Evolutionary conservation across 306 rosid genomes (phyloP), one percentile per base, ranked within the genome.

Genomic region (Castanopsis chinensis): DNA sequence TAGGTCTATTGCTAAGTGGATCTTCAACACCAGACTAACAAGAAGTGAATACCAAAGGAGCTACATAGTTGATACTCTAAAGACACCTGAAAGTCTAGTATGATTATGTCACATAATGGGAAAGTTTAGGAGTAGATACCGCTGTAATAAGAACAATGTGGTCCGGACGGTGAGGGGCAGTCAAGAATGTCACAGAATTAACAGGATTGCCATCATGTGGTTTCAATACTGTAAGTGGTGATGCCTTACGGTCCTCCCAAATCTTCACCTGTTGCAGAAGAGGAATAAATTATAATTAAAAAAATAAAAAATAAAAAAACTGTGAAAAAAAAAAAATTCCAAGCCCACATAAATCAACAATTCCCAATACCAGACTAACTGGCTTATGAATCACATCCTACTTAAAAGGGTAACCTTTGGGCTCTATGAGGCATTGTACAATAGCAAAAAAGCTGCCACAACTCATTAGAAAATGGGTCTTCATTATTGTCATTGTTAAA

Each of bases 171-270:
- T 91, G 88, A 71, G 92, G 89, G 69, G 95, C 91, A 74, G 92
- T 85, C 84, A 91, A 84, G 82, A 91, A 91, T 33, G 92, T 91
- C 85, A 84, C 92, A 27, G 92, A 91, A 87, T 84, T 82, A 69
- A 91, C 92, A 61, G 95, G 91, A 70, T 71, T 83, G 52, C 95
- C 91, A 84, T 87, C 91, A 75, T 91, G 90, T 13, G 92, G 95
- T 79, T 86, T 87, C 70, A 91, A 28, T 69, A 91, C 88, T 71
- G 95, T 88, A 73, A 89, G 88, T 17, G 91, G 92, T 3, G 79
- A 54, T 69, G 86, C 77, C 83, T 84, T 91, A 6, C 90, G 90
- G 83, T 91, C 95, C 81, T 82, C 95, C 95, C 95, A 91, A 78
- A 91, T 85, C 86, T 89, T 91, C 83, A 91, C 90, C 95, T 91